These are phyloP conservation scores for Yamadazyma buinensis DNA, from an alignment of 1,139 yeast genomes.

Conservation along the genomic window DNA sequence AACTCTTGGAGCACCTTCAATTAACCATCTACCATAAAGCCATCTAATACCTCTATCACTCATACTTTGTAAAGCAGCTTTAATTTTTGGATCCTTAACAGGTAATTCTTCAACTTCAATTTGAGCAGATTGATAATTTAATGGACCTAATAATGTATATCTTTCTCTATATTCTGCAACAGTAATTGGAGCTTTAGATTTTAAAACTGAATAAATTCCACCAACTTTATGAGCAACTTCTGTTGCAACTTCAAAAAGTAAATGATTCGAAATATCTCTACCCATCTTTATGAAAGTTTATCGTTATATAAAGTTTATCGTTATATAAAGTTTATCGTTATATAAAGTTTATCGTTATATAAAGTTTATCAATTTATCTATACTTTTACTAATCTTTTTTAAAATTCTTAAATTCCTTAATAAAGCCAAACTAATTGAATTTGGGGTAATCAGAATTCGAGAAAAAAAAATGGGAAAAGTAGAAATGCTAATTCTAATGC, in stretches of 20 bases:
- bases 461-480: too few species aligned
- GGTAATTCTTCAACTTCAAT: slow-evolving; percentile 91
- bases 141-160: slow-evolving; percentile 84
- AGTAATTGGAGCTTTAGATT: slow-evolving; percentile 95
- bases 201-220: slow-evolving; percentile 94
- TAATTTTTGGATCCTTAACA: slow-evolving; percentile 58
- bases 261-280: slow-evolving; percentile 76
- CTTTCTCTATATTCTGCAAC: slow-evolving; percentile 89
- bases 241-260: slow-evolving; percentile 91
- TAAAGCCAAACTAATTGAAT: too few species aligned
- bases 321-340: too few species aligned
- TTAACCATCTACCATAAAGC: slow-evolving; percentile 93
- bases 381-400: too few species aligned
- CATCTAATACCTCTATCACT: slow-evolving; percentile 74
- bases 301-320: too few species aligned
- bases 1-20: slow-evolving; percentile 96
- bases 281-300: too few species aligned
- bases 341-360: too few species aligned
- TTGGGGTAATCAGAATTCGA: too few species aligned
- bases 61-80: slow-evolving; percentile 69
- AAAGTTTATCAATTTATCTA: too few species aligned
- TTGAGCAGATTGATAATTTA: slow-evolving; percentile 76
- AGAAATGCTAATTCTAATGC: too few species aligned
- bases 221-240: slow-evolving; percentile 98
- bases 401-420: too few species aligned